These are phyloP conservation scores for Gossypium lobatum DNA, from an alignment of 441 rosid species.

Conservation along the genomic window DNA sequence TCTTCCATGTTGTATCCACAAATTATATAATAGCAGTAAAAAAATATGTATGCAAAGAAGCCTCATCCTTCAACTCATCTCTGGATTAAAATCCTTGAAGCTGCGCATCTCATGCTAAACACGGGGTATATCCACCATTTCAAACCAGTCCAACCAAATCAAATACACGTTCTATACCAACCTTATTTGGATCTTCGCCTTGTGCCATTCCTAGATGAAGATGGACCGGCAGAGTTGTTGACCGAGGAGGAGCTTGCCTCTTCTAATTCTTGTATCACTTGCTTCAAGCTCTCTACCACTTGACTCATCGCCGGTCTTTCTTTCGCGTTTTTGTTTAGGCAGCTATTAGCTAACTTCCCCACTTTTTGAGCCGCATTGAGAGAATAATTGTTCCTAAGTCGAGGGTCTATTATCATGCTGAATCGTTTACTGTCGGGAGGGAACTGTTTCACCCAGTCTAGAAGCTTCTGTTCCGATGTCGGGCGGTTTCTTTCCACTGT, in stretches of 20 bases:
- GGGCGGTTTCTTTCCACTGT: constrained; percentile 42
- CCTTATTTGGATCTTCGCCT: constrained; percentile 18
- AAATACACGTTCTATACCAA: not conserved
- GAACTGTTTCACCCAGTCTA: constrained; percentile 50
- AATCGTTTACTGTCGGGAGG: constrained; percentile 37
- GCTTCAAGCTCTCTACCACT: constrained; percentile 29
- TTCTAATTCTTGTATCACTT: constrained; percentile 31
- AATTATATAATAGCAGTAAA: not conserved
- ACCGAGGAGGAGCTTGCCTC: constrained; percentile 17
- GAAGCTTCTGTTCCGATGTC: constrained; percentile 34
- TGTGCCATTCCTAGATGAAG: constrained; percentile 24
- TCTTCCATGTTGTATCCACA: not conserved
- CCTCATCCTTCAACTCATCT: not conserved
- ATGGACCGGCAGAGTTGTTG: constrained; percentile 2
- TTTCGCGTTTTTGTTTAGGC: constrained; percentile 39
- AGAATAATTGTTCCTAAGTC: constrained; percentile 31
- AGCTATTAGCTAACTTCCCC: constrained; percentile 42
- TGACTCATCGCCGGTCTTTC: constrained; percentile 44
- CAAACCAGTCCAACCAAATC: constrained; percentile 9
- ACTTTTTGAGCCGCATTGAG: constrained; percentile 28
- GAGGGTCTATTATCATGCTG: constrained; percentile 46
- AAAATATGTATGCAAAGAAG: not conserved
- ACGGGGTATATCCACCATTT: not conserved
- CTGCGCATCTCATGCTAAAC: not conserved
- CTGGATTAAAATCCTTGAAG: not conserved